Percentiles rank a stretch among this genome's conserved stretches.
Evolutionary conservation across 805 yeast genomes (phyloP).

Genomic region (Candida quercuum): DNA sequence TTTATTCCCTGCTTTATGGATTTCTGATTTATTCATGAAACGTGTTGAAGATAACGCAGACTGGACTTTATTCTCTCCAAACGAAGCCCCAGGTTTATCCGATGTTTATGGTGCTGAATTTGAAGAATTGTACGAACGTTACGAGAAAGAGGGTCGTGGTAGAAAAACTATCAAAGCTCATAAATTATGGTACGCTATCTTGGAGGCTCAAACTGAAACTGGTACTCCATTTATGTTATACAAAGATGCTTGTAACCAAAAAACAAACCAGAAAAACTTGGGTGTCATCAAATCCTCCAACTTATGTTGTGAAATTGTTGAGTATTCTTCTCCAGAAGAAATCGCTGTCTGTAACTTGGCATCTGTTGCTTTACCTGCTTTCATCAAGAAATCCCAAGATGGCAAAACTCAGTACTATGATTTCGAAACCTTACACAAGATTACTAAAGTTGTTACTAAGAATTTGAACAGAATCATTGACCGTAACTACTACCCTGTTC

Average conservation of each 20-base stretch:
- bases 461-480: slow-evolving; percentile 83
- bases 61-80: slow-evolving; percentile 90
- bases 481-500: slow-evolving; percentile 75
- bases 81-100: slow-evolving; percentile 79
- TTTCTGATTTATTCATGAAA: slow-evolving; percentile 91
- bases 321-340: slow-evolving; percentile 85
- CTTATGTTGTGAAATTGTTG: slow-evolving; percentile 91
- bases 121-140: slow-evolving; percentile 59
- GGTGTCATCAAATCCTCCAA: slow-evolving; percentile 93
- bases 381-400: slow-evolving; percentile 46
- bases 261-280: slow-evolving; percentile 87
- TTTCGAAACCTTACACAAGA: slow-evolving; percentile 68
- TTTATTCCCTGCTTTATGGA: slow-evolving; percentile 89
- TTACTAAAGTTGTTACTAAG: slow-evolving; percentile 67
- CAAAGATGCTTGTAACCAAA: slow-evolving; percentile 86
- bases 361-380: slow-evolving; percentile 83
- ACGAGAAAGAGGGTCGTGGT: slow-evolving; percentile 68
- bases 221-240: slow-evolving; percentile 94
- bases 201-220: slow-evolving; percentile 93
- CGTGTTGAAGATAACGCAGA: slow-evolving; percentile 72
- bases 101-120: slow-evolving; percentile 88
- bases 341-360: slow-evolving; percentile 95
- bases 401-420: slow-evolving; percentile 49
- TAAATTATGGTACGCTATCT: slow-evolving; percentile 82
- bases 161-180: slow-evolving; percentile 76